Conservation (phyloP, 129 eudicot genomes). For the Solidago caesia region DNA sequence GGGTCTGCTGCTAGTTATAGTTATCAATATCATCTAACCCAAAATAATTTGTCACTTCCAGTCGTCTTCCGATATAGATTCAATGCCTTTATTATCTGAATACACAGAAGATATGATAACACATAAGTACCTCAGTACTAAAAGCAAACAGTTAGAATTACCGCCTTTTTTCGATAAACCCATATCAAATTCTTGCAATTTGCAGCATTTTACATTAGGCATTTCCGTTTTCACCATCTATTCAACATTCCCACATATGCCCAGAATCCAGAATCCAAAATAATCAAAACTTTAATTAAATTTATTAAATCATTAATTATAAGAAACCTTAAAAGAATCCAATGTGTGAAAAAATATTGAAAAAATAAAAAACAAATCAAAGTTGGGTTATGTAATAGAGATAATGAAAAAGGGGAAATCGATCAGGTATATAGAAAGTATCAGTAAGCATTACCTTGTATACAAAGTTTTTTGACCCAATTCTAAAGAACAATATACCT, state of each 20-base stretch:
- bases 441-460: too few species aligned
- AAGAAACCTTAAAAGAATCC: too few species aligned
- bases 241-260: neutral
- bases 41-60: constrained; percentile 75
- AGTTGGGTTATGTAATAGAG: too few species aligned
- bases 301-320: too few species aligned
- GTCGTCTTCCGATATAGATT: constrained; percentile 88
- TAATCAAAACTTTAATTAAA: neutral
- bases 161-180: constrained; percentile 1
- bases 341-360: too few species aligned
- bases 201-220: constrained; percentile 54
- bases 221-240: constrained; percentile 38
- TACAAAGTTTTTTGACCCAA: too few species aligned
- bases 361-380: too few species aligned
- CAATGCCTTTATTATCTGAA: constrained; percentile 93
- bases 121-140: neutral
- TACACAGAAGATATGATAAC: constrained; percentile 16
- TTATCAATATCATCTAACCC: constrained; percentile 49
- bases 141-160: constrained; percentile 14
- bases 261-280: neutral
- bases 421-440: too few species aligned
- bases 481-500: too few species aligned
- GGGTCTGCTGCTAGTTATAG: neutral
- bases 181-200: constrained; percentile 28
- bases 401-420: too few species aligned